phyloP scores from a whole-genome alignment of 768 basidiomycete species.

The Kwoniella sp. region DNA sequence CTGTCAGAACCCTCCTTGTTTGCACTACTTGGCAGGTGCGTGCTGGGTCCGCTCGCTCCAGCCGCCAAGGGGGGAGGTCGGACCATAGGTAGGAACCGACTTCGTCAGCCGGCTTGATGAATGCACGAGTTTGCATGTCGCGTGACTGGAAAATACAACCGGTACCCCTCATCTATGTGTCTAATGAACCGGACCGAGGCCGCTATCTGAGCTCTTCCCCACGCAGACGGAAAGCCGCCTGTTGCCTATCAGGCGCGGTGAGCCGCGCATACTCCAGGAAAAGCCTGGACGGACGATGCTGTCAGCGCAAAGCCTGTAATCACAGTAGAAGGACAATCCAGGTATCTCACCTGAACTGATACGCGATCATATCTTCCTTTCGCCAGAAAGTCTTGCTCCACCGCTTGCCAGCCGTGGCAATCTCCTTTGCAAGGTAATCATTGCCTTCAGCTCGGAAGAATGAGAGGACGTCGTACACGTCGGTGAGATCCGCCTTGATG shows the following conservation, averaged over 20 bases:
- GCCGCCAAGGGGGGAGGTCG: too few relatives aligned
- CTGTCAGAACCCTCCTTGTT: too few relatives aligned
- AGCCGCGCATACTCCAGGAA: conserved; percentile 44
- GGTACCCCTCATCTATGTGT: too few relatives aligned
- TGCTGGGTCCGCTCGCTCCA: too few relatives aligned
- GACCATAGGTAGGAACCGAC: too few relatives aligned
- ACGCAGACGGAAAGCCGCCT: conserved; percentile 8
- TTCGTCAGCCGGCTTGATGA: too few relatives aligned
- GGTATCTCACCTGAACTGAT: conserved; percentile 38
- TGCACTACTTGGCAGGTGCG: too few relatives aligned
- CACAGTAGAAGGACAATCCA: not conserved
- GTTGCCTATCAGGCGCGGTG: conserved; percentile 27
- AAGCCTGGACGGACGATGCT: conserved; percentile 22
- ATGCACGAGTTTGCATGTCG: too few relatives aligned
- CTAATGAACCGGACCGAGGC: too few relatives aligned
- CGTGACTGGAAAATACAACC: too few relatives aligned
- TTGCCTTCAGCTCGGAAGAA: conserved; percentile 47
- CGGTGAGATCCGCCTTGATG: conserved; percentile 51
- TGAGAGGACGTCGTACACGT: conserved; percentile 51
- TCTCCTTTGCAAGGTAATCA: conserved; percentile 49
- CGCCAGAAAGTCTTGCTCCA: conserved; percentile 51
- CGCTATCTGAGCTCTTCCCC: conserved; percentile 8
- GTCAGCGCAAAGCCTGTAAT: not conserved
- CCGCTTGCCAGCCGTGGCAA: conserved; percentile 47
- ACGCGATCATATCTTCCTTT: conserved; percentile 49